Percentiles rank a stretch among this genome's conserved stretches.
These are phyloP conservation scores for Aspergillus nomiae DNA, from an alignment of 2,329 filamentous ascomycete species.

Conservation along the genomic window DNA sequence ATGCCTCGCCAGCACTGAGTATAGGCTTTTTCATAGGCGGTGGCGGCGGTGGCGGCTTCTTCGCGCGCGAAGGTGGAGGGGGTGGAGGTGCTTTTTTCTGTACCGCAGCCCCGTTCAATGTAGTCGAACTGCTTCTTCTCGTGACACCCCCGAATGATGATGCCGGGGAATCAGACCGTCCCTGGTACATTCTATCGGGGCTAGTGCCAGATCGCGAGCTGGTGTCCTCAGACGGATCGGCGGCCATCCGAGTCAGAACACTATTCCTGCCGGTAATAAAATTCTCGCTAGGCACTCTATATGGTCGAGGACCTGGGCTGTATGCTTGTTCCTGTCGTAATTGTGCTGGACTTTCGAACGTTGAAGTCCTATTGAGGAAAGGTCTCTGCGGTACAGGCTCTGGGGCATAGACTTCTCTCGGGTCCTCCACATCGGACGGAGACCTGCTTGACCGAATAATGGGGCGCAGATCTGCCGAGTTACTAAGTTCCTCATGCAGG, in stretches of 20 bases:
- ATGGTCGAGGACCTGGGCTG: constrained; percentile 47
- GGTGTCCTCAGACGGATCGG: constrained; percentile 55
- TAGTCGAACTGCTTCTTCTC: constrained; percentile 54
- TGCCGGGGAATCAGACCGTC: constrained; percentile 57
- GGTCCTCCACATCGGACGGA: constrained; percentile 36
- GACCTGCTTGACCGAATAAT: constrained; percentile 53
- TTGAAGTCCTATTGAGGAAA: constrained; percentile 53
- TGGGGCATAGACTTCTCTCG: constrained; percentile 44
- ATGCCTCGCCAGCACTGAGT: constrained; percentile 30
- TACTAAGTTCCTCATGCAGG: constrained; percentile 57
- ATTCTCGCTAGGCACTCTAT: constrained; percentile 59
- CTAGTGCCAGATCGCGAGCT: constrained; percentile 51
- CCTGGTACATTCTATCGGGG: constrained; percentile 52
- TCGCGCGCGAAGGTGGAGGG: constrained; percentile 62
- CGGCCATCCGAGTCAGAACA: constrained; percentile 47
- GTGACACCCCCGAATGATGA: constrained; percentile 56
- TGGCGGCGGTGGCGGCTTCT: constrained; percentile 67
- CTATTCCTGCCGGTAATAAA: constrained; percentile 51
- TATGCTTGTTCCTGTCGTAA: constrained; percentile 57
- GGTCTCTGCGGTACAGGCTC: constrained; percentile 51
- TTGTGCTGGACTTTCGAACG: constrained; percentile 60
- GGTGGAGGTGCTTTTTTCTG: constrained; percentile 63
- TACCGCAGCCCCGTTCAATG: constrained; percentile 32
- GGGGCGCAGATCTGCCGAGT: constrained; percentile 52
- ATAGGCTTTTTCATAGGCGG: constrained; percentile 63